Conservation (phyloP, 1,284 basidiomycete species). For the Ceraceosorus guamensis region DNA sequence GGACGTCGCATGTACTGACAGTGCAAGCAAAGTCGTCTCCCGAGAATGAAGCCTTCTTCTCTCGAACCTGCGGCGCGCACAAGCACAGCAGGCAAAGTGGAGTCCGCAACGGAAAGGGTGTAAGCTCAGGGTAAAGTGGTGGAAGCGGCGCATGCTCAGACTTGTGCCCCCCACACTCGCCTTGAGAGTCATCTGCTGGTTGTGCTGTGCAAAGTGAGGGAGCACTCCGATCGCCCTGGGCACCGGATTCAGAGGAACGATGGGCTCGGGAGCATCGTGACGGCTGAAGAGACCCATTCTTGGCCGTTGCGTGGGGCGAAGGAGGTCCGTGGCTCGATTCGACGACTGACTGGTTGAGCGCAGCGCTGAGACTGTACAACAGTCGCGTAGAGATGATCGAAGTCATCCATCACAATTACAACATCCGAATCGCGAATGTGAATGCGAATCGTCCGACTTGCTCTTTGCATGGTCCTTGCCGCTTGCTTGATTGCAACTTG, state of each 20-base stretch:
- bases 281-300: not conserved
- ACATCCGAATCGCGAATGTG: too few species aligned
- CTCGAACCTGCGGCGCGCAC: not conserved
- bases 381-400: too few species aligned
- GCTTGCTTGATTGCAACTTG: too few species aligned
- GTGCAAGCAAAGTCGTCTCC: constrained; percentile 22
- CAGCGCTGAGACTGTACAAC: too few species aligned
- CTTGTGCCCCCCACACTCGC: constrained; percentile 3
- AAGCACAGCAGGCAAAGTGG: not conserved
- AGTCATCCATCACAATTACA: too few species aligned
- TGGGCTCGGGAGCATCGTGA: not conserved
- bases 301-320: too few species aligned
- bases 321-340: too few species aligned
- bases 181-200: constrained; percentile 18
- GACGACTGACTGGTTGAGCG: too few species aligned
- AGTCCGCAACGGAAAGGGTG: not conserved
- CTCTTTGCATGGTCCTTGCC: too few species aligned
- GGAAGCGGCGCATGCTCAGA: too few species aligned
- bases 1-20: not conserved
- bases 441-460: too few species aligned
- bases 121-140: not conserved
- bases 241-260: constrained; percentile 7
- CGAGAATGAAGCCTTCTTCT: constrained; percentile 9
- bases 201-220: constrained; percentile 13
- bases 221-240: constrained; percentile 18